Evolutionary conservation across 306 rosid genomes (phyloP), one percentile per base, ranked within the genome.

Genomic region (Begonia masoniana): DNA sequence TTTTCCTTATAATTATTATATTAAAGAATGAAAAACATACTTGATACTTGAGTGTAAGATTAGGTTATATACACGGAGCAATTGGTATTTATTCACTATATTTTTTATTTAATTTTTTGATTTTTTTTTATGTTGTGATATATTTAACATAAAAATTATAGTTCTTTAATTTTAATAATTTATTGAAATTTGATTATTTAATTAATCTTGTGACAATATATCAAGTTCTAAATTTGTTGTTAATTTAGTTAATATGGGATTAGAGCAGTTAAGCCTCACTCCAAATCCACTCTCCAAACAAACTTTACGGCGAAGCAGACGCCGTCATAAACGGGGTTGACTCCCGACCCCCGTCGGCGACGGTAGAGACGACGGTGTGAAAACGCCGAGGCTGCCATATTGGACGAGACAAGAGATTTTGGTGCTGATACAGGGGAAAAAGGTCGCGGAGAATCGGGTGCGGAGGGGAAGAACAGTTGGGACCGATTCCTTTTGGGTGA

Each of bases 371-470:
- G 95, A 88, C 41, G 77, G 75, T 2, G 67, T 71, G 42, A 87
- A 87, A 52, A 55, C 85, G 52, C 88, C 93, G 56, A 64, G 99
- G 56, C 78, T 92, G 4, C 99, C 99, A 0, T 87, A 96, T 2
- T 92, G 96, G 99, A 86, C 99, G 9, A 65, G 96, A 45, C 93
- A 92, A 66, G 99, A 92, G 74, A 92, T 92, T 68, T 73, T 92
- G 49, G 96, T 92, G 0, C 76, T 92, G 13, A 92, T 92, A 47
- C 91, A 84, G 59, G 99, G 96, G 1, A 92, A 92, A 65, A 54
- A 77, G 16, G 94, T 78, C 4, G 95, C 96, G 1, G 99, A 92
- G 76, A 81, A 64, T 50, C 73, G 81, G 67, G 79, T 70, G 52
- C 73, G 78, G 10, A 65, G 96, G 7, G 81, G 83, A 1, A 68